A percentile compares a stretch with the other conserved stretches of the same genome.
These are phyloP conservation scores for Moesziomyces sp. DNA, from an alignment of 1,284 basidiomycete species.

Conservation along the genomic window DNA sequence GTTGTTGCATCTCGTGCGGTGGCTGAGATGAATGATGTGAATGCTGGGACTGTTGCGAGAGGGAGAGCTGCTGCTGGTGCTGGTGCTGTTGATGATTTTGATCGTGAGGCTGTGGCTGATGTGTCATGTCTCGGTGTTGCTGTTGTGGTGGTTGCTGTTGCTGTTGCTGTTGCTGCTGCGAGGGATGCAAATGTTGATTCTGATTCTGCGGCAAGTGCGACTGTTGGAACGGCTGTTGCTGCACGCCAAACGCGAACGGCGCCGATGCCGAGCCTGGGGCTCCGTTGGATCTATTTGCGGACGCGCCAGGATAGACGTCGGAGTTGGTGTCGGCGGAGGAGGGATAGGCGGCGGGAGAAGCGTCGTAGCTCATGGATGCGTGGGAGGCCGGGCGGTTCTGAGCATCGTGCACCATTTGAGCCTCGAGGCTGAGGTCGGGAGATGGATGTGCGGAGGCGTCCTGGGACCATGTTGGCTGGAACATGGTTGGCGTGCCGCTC, in stretches of 20 bases:
- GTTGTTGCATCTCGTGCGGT: slow-evolving; percentile 2
- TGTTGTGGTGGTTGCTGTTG: slow-evolving; percentile 6
- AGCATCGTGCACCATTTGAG: neutral
- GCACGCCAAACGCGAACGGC: slow-evolving; percentile 6
- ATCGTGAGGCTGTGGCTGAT: slow-evolving; percentile 1
- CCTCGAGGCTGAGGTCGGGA: slow-evolving; percentile 11
- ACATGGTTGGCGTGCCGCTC: slow-evolving; percentile 20
- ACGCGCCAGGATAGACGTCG: slow-evolving; percentile 14
- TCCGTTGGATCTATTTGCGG: slow-evolving; percentile 5
- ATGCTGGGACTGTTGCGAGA: slow-evolving; percentile 4
- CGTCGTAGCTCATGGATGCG: slow-evolving; percentile 8
- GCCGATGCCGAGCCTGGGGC: slow-evolving; percentile 14
- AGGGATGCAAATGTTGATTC: slow-evolving; percentile 5
- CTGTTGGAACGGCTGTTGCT: slow-evolving; percentile 1
- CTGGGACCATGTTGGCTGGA: slow-evolving; percentile 46
- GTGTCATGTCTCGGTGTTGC: slow-evolving; percentile 5
- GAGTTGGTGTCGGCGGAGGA: slow-evolving; percentile 7
- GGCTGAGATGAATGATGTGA: neutral
- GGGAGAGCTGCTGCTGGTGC: neutral
- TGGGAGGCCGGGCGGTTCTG: slow-evolving; percentile 4
- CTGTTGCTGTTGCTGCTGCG: slow-evolving; percentile 20
- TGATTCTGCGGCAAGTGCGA: neutral
- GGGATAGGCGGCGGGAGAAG: slow-evolving; percentile 5
- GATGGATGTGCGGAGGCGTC: slow-evolving; percentile 17
- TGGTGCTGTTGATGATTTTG: slow-evolving; percentile 6